Evolutionary conservation across 306 rosid genomes (phyloP).

Genomic region (Cicer cuneatum): DNA sequence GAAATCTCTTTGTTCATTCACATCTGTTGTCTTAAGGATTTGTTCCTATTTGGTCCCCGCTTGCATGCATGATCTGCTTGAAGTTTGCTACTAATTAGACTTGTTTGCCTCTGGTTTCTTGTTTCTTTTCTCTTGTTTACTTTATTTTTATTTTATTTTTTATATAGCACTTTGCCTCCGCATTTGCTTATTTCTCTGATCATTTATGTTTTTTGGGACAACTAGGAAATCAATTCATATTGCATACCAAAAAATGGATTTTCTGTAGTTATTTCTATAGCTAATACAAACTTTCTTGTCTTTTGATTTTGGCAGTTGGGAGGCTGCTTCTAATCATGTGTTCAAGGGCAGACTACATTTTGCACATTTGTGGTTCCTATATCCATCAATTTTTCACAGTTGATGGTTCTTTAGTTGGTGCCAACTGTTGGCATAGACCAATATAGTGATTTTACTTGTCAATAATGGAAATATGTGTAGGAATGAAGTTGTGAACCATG

Average conservation of each 20-base stretch:
- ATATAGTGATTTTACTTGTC: too few species aligned
- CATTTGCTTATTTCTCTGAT: slow-evolving; percentile 12
- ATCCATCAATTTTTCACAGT: too few species aligned
- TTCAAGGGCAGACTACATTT: too few species aligned
- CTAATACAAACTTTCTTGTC: slow-evolving; percentile 9
- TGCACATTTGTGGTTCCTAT: too few species aligned
- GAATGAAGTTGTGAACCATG: too few species aligned
- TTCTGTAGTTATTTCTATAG: background rate
- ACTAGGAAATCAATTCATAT: slow-evolving; percentile 1
- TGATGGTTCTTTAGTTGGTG: too few species aligned
- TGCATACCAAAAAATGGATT: background rate
- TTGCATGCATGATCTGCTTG: too few species aligned
- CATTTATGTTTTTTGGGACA: background rate
- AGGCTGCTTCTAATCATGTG: too few species aligned
- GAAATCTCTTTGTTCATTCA: slow-evolving; percentile 34
- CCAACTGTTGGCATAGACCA: too few species aligned
- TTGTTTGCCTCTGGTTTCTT: slow-evolving; percentile 13
- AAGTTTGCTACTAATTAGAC: slow-evolving; percentile 2
- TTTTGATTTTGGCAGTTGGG: slow-evolving; percentile 70
- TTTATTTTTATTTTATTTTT: too few species aligned
- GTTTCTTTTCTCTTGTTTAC: background rate
- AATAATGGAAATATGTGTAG: too few species aligned
- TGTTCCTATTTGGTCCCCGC: too few species aligned
- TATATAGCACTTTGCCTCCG: background rate
- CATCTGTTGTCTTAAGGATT: background rate